Base-by-base conservation (phyloP, 2,329 filamentous ascomycete genomes). In the Xylariaceae sp. region DNA sequence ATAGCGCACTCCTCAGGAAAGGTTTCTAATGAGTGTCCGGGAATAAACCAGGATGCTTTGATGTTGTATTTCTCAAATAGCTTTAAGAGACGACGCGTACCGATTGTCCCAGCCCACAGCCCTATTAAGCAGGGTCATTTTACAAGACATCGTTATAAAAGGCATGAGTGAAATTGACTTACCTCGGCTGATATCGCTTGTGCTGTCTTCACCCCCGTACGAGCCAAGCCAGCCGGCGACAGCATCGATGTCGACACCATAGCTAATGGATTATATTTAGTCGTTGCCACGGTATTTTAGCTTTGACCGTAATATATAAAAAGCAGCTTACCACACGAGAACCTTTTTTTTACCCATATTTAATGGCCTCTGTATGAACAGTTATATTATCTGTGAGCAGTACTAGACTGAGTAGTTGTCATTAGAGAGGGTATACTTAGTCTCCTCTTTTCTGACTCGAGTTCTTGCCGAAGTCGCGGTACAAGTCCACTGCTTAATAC, bases 191-290 rank as follows among this genome's bases (percentile, higher is more conserved):
- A 92, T 91, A 65, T 92, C 89, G 67, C 82, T 89, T 1, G 83
- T 85, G 6, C 83, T 87, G 69, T 92, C 88, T 71, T 91, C 83
- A 31, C 89, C 88, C 14, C 87, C 87, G 67, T 92, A 92, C 0
- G 85, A 89, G 0, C 89, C 89, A 0, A 92, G 77, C 89, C 89
- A 92, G 8, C 89, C 88, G 2, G 88, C 85, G 1, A 91, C 86
- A n/a, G 88, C 88, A 62, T 92, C 88, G 26, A 92, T 87, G 60
- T 92, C 89, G 19, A 91, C 86, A 17, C 56, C 51, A 16, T 57
- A 60, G 19, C 48, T 53, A 14, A 36, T 53, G 2, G 6, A n/a
- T 19, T 17, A 9, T 31, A 11, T 12, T 53, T 24, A 41, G 37
- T 26, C 31, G 6, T 17, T 6, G 12, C 19, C 8, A 3, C 12